Percentiles rank a stretch among this genome's conserved stretches.
phyloP scores from a whole-genome alignment of 2,329 filamentous ascomycete species.

The Phyllachora maydis region DNA sequence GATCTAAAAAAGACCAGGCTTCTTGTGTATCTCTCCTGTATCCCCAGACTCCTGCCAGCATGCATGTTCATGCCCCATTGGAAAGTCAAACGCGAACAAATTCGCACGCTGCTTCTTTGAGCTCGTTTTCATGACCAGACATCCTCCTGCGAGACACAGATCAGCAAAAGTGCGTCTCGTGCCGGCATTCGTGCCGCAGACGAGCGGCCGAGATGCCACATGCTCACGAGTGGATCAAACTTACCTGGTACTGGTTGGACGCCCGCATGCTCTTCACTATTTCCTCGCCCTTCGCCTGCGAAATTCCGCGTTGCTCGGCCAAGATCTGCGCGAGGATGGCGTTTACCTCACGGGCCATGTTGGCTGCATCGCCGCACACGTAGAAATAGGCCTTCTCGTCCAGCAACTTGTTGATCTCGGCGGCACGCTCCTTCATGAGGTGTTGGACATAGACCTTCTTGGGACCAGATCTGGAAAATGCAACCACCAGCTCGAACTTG shows the following conservation, averaged over 20 bases:
- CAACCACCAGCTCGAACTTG: slow-evolving; percentile 75
- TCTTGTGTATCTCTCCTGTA: too few species aligned
- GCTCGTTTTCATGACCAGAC: slow-evolving; percentile 40
- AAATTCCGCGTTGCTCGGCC: slow-evolving; percentile 59
- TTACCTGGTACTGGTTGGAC: slow-evolving; percentile 86
- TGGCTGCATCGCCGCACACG: slow-evolving; percentile 91
- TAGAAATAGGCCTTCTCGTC: slow-evolving; percentile 86
- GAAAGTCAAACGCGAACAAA: too few species aligned
- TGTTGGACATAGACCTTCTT: slow-evolving; percentile 98
- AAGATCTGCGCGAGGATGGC: slow-evolving; percentile 73
- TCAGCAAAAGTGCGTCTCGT: slow-evolving; percentile 9
- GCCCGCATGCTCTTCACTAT: slow-evolving; percentile 94
- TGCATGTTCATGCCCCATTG: too few species aligned
- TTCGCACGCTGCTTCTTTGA: too few species aligned
- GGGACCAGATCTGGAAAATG: slow-evolving; percentile 75
- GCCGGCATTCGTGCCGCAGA: background rate
- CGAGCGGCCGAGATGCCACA: background rate
- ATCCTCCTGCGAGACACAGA: slow-evolving; percentile 31
- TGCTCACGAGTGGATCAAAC: slow-evolving; percentile 7
- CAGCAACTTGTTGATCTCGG: slow-evolving; percentile 74
- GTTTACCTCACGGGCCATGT: slow-evolving; percentile 93
- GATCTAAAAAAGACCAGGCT: too few species aligned
- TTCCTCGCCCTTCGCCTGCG: slow-evolving; percentile 79
- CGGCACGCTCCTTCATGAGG: slow-evolving; percentile 60
- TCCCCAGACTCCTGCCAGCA: too few species aligned